phyloP scores from a whole-genome alignment of 2,329 filamentous ascomycete species.

The Fusarium bulbicola region DNA sequence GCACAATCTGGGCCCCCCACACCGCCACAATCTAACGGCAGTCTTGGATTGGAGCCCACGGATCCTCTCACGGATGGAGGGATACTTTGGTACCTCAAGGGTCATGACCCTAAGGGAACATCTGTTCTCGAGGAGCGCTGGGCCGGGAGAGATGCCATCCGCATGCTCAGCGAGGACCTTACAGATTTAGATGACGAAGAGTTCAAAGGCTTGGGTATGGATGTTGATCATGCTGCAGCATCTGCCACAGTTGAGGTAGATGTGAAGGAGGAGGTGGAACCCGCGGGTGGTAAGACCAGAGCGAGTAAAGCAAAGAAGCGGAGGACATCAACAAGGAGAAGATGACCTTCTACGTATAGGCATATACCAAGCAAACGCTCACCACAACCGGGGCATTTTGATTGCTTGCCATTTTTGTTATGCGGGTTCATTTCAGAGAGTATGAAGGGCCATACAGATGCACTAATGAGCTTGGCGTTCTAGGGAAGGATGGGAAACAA shows the following conservation, averaged over 20 bases:
- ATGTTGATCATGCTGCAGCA: slow-evolving; percentile 56
- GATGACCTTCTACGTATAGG: slow-evolving; percentile 35
- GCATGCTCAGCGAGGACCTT: slow-evolving; percentile 82
- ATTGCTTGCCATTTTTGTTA: slow-evolving; percentile 9
- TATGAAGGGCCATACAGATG: slow-evolving; percentile 34
- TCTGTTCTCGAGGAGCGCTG: slow-evolving; percentile 77
- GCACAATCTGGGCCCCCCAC: slow-evolving; percentile 65
- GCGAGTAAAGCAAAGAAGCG: slow-evolving; percentile 46
- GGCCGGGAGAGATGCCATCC: slow-evolving; percentile 71
- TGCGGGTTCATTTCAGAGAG: slow-evolving; percentile 19
- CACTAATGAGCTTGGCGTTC: slow-evolving; percentile 41
- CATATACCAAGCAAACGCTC: slow-evolving; percentile 11
- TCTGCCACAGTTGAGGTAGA: slow-evolving; percentile 42
- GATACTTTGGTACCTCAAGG: slow-evolving; percentile 86
- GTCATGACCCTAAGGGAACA: slow-evolving; percentile 82
- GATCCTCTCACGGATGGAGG: slow-evolving; percentile 76
- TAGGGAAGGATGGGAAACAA: slow-evolving; percentile 27
- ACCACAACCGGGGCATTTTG: slow-evolving; percentile 14
- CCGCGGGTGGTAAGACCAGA: slow-evolving; percentile 41
- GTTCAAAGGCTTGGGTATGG: slow-evolving; percentile 73
- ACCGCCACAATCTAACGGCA: slow-evolving; percentile 72
- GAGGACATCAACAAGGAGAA: slow-evolving; percentile 48
- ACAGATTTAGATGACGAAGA: slow-evolving; percentile 94
- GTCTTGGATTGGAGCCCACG: slow-evolving; percentile 57
- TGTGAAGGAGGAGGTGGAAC: slow-evolving; percentile 32